These are phyloP conservation scores for Xylaria nigripes DNA, from an alignment of 495 filamentous ascomycete genomes.

Conservation along the genomic window DNA sequence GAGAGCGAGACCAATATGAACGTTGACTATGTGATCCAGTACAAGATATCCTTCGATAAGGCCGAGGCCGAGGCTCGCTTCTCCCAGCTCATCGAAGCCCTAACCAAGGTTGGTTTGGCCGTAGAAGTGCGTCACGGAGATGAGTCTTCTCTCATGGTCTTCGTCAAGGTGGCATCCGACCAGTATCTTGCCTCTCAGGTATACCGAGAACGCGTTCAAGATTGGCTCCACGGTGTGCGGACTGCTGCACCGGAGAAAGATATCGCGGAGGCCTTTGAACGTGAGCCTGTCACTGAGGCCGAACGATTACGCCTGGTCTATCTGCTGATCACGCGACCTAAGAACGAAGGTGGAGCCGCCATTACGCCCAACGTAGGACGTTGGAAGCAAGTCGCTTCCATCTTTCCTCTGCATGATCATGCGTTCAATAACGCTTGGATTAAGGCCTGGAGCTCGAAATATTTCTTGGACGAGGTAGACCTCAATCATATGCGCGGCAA, in stretches of 20 bases:
- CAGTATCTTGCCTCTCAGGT: conserved; percentile 53
- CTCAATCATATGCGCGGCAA: conserved; percentile 76
- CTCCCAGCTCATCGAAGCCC: conserved; percentile 59
- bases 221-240: conserved; percentile 92
- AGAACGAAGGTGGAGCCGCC: conserved; percentile 77
- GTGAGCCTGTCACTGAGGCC: conserved; percentile 72
- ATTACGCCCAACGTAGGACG: conserved; percentile 74
- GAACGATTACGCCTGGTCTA: conserved; percentile 82
- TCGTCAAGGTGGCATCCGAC: conserved; percentile 66
- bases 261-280: conserved; percentile 50
- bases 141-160: conserved; percentile 69
- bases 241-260: conserved; percentile 69
- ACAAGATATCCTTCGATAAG: conserved; percentile 58
- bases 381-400: conserved; percentile 75
- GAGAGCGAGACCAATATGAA: conserved; percentile 32
- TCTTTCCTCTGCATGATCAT: conserved; percentile 87
- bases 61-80: conserved; percentile 62
- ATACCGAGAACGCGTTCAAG: conserved; percentile 71
- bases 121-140: conserved; percentile 80
- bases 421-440: conserved; percentile 86
- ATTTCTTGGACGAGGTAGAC: conserved; percentile 67
- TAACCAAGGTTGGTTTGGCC: conserved; percentile 67
- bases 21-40: conserved; percentile 91
- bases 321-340: conserved; percentile 75
- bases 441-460: conserved; percentile 76